Percentiles rank a stretch among this genome's conserved stretches.
phyloP scores from a whole-genome alignment of 768 basidiomycete genomes.

The Termitomyces sp. region DNA sequence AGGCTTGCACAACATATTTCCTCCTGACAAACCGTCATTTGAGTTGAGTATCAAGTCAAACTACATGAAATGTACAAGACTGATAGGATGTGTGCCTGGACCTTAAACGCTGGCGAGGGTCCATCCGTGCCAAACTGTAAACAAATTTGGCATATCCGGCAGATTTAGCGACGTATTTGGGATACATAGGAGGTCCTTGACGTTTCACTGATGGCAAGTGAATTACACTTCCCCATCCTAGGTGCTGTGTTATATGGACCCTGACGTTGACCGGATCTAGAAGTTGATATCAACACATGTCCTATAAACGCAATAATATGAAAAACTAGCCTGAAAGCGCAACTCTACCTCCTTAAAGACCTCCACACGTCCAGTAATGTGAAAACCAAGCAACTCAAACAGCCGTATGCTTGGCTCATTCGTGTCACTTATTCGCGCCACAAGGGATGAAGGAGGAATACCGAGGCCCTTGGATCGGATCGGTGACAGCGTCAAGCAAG shows the following conservation, averaged over 20 bases:
- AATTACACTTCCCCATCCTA: not conserved
- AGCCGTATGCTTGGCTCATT: slow-evolving; percentile 68
- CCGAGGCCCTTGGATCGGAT: slow-evolving; percentile 28
- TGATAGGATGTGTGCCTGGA: too few relatives aligned
- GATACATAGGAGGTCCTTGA: not conserved
- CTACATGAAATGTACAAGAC: not conserved
- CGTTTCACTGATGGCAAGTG: not conserved
- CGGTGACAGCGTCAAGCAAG: slow-evolving; percentile 1
- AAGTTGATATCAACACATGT: not conserved
- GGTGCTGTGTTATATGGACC: not conserved
- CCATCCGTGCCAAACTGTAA: too few relatives aligned
- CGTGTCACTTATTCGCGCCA: slow-evolving; percentile 64
- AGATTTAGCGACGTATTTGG: not conserved
- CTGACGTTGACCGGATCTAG: not conserved
- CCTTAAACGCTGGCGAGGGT: too few relatives aligned
- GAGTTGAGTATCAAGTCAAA: not conserved
- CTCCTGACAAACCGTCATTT: not conserved
- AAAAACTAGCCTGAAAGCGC: slow-evolving; percentile 33
- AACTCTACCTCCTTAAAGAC: slow-evolving; percentile 86
- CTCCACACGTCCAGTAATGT: slow-evolving; percentile 55
- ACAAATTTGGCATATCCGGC: too few relatives aligned
- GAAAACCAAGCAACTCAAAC: slow-evolving; percentile 76
- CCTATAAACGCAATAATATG: not conserved
- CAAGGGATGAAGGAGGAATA: slow-evolving; percentile 40
- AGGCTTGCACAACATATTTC: not conserved